Evolutionary conservation across 306 rosid genomes (phyloP).

Genomic region (Boehmeria nivea): DNA sequence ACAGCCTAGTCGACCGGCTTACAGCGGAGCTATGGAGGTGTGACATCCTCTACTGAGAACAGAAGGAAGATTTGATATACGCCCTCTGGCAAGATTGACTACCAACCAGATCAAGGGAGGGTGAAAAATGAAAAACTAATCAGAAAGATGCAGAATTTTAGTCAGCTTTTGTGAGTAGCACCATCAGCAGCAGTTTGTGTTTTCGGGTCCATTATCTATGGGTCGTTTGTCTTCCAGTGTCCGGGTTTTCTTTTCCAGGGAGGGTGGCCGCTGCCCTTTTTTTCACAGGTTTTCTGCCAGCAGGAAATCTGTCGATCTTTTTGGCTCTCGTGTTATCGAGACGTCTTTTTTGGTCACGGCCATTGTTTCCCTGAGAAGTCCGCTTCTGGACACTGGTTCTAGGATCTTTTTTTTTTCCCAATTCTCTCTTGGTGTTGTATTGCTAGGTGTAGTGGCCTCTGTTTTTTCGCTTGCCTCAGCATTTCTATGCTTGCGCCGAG

Average conservation of each 20-base stretch:
- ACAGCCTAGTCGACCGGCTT: conserved; percentile 45
- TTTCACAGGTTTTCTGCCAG: conserved; percentile 60
- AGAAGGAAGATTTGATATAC: conserved; percentile 3
- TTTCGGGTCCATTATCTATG: conserved; percentile 70
- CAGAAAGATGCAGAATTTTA: conserved; percentile 29
- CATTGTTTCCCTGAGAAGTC: conserved; percentile 53
- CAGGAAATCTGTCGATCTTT: conserved; percentile 51
- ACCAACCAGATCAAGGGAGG: conserved; percentile 2
- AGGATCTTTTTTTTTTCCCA: conserved; percentile 23
- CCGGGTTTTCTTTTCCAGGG: conserved; percentile 65
- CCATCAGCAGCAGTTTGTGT: conserved; percentile 41
- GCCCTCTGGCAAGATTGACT: conserved; percentile 18
- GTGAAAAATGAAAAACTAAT: conserved; percentile 8
- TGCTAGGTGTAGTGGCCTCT: conserved; percentile 42
- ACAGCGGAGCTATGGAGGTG: conserved; percentile 62
- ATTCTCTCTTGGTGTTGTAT: conserved; percentile 23
- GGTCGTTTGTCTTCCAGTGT: conserved; percentile 52
- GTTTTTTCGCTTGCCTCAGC: conserved; percentile 37
- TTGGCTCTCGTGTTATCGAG: conserved; percentile 42
- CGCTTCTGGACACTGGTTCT: conserved; percentile 42
- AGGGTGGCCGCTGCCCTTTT: conserved; percentile 36
- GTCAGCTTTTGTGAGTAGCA: conserved; percentile 39
- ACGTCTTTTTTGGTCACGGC: conserved; percentile 32
- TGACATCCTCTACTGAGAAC: conserved; percentile 62
- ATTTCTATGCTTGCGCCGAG: no score